Base-by-base conservation (phyloP, 2,329 filamentous ascomycete species). In the Diaporthe caulivora region DNA sequence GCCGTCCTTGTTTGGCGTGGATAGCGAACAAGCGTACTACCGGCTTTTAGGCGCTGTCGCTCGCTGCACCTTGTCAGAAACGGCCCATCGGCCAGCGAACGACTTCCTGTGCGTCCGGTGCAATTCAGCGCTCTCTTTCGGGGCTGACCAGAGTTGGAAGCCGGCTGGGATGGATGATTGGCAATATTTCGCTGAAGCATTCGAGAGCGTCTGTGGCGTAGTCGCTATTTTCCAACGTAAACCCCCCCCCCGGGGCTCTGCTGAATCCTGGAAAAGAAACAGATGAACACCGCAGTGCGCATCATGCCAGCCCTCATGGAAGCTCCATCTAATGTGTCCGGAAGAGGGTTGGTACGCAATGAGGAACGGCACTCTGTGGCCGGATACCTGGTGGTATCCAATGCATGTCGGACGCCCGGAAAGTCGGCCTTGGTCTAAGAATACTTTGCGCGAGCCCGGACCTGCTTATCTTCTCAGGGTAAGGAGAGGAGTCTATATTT, bases 401-500 rank as follows among this genome's bases (percentile, higher is more conserved):
- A 53, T 21, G 24, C 37, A 17, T 18, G 29, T 15, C n/a, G 34
- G 37, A 53, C 47, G 24, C 17, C n/a, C n/a, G 53, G 7, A 17
- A 6, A 6, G 18, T 53, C 15, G 21, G 51, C 29, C n/a, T 17
- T 31, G 29, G 44, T 31, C 42, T n/a, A 11, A 49, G 69, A 15
- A 42, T 13, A 15, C 17, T 18, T 49, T 6, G 3, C 18, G 26
- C 44, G 24, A 29, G 15, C 29, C 31, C 44, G n/a, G 34, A 1
- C 9, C 29, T 53, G n/a, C 6, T 4, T 21, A 31, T 53, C 47
- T 24, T 44, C n/a, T n/a, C 24, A 17, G 11, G 26, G 7, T 40
- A 17, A 17, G 54, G 31, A 24, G 24, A 24, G 13, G 53, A 42
- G 37, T 17, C 42, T 71, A 73, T 18, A 21, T 73, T 53, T 62